These are phyloP conservation scores for Globisporangium ultimum DNA, from an alignment of 352 stramenopile species.

Conservation along the genomic window DNA sequence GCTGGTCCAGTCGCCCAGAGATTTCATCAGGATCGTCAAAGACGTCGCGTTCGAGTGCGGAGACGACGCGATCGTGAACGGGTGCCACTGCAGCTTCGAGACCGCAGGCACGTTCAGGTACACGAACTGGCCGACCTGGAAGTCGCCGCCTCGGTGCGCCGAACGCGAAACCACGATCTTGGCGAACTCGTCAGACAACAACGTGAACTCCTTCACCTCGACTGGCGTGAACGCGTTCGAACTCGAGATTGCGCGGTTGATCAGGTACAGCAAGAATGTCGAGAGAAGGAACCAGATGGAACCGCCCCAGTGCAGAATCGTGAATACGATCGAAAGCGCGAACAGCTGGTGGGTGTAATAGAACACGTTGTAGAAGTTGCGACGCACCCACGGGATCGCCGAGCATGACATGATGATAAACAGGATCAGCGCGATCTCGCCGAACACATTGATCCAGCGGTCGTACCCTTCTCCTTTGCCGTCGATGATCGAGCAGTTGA, in stretches of 20 bases:
- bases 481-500: conserved; percentile 19
- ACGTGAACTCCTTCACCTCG: conserved; percentile 20
- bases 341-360: conserved; percentile 27
- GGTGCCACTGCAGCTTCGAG: conserved; percentile 30
- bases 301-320: conserved; percentile 22
- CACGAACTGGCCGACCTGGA: conserved; percentile 21
- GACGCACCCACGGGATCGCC: conserved; percentile 27
- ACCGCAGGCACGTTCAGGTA: conserved; percentile 28
- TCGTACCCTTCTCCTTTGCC: conserved; percentile 3
- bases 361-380: conserved; percentile 27
- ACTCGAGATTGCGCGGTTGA: conserved; percentile 16
- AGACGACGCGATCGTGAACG: conserved; percentile 24
- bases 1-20: conserved; percentile 21
- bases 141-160: conserved; percentile 7
- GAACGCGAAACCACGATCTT: conserved; percentile 20
- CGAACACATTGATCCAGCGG: conserved; percentile 23
- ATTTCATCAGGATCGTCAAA: conserved; percentile 25
- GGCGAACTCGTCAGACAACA: conserved; percentile 15
- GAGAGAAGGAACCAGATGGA: conserved; percentile 32
- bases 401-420: conserved; percentile 21
- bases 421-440: conserved; percentile 15
- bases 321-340: conserved; percentile 18
- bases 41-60: conserved; percentile 8
- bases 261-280: conserved; percentile 24
- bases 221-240: conserved; percentile 19